Conservation (phyloP, 306 rosid genomes). For the Luffa acutangula region DNA sequence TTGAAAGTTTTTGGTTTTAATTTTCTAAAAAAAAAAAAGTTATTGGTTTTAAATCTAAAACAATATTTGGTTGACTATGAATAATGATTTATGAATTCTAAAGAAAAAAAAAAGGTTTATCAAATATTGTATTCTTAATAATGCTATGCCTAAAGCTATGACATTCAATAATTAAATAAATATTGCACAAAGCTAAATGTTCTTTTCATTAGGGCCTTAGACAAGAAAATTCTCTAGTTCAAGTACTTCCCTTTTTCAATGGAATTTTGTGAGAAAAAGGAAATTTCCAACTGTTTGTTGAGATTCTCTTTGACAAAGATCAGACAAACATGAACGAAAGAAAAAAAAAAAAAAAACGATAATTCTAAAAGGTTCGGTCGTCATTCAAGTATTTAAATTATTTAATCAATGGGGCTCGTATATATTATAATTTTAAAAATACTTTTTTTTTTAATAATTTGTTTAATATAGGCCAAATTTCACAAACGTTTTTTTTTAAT, state of each 20-base stretch:
- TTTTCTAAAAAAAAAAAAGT: no score
- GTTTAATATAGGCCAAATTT: no score
- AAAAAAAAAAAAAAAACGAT: no score
- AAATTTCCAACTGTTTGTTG: background rate
- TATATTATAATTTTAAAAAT: no score
- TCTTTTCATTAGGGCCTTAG: background rate
- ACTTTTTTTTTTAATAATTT: no score
- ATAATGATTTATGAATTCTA: background rate
- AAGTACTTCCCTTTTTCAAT: background rate
- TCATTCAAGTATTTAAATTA: no score
- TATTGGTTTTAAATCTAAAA: background rate
- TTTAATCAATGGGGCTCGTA: no score
- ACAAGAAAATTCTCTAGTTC: background rate
- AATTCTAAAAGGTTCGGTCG: no score
- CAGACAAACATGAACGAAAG: background rate
- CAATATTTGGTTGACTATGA: background rate
- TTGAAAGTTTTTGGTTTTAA: no score
- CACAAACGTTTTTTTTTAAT: no score
- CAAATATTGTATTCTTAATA: background rate
- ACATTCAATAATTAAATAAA: background rate
- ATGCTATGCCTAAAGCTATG: background rate
- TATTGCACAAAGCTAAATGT: background rate
- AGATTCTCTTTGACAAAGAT: background rate
- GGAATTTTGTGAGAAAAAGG: no score
- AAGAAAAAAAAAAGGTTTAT: background rate